Percentiles rank a stretch among this genome's conserved stretches.
Conservation (phyloP, 148 eudicot genomes). For the Rhododendron molle region DNA sequence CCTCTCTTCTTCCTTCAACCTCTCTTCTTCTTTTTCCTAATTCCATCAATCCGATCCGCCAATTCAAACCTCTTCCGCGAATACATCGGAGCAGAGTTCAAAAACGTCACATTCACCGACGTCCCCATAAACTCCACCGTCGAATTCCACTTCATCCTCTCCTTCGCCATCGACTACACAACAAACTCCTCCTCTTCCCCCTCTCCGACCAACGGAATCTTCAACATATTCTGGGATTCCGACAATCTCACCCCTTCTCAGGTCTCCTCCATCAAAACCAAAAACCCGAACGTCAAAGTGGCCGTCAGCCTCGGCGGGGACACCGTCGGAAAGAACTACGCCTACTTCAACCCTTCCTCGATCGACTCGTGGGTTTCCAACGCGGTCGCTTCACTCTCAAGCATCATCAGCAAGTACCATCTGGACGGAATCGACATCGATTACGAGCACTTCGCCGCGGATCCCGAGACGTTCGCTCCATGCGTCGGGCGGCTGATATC, state of each 20-base stretch:
- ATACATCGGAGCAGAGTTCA: conserved; percentile 22
- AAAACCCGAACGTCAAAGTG: conserved; percentile 24
- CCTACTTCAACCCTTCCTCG: conserved; percentile 13
- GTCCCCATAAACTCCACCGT: conserved; percentile 20
- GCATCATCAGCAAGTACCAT: conserved; percentile 17
- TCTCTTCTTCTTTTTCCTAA: background rate
- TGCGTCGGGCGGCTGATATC: conserved; percentile 29
- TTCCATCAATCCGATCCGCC: background rate
- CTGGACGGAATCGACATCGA: conserved; percentile 36
- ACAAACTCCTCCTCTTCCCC: background rate
- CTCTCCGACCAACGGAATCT: conserved; percentile 27
- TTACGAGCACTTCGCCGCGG: conserved; percentile 21
- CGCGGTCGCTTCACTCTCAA: conserved; percentile 27
- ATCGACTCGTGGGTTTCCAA: conserved; percentile 27
- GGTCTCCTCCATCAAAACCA: conserved; percentile 16
- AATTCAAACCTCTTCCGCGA: conserved; percentile 14
- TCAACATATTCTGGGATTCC: conserved; percentile 23
- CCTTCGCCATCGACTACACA: conserved; percentile 24
- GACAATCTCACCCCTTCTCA: conserved; percentile 18
- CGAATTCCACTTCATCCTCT: conserved; percentile 23
- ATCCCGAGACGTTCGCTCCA: conserved; percentile 18
- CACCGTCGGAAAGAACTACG: conserved; percentile 7
- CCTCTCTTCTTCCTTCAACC: too few species aligned
- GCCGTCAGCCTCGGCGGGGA: conserved; percentile 33
- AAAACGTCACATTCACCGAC: conserved; percentile 12